Base-by-base conservation (phyloP, 2,329 filamentous ascomycete species). In the Ceratocystis huliohia region DNA sequence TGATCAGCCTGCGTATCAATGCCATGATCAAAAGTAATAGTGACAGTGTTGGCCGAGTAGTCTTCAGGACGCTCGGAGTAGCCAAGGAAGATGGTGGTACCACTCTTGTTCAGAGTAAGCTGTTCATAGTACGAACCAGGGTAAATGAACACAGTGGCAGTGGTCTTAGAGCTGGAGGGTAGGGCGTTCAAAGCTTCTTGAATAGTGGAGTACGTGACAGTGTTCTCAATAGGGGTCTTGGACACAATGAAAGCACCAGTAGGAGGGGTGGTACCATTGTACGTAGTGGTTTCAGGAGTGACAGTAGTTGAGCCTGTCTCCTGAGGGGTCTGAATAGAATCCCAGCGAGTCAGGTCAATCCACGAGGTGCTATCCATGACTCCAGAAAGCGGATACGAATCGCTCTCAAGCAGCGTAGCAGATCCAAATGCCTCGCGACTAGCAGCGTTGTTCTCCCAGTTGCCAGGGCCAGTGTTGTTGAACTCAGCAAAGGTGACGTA, bases 11-110 rank as follows among this genome's bases (percentile, higher is more conserved):
- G 46, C 4, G 0, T 76, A 76, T 66, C 78, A 74, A 76, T 64
- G n/a, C 63, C 63, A 20, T 44, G 63, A 53, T 64, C 48, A 17
- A 57, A 64, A 0, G 76, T 76, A 69, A 82, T 77, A 68, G 79
- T 86, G 30, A 85, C 86, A 37, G 78, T 76, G 74, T 88, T 88
- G 66, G 74, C 74, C 1, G 74, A 70, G 72, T 86, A 87, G n/a
- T 75, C 63, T 0, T 41, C 48, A 2, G 80, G 80, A 68, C 82
- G 77, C 41, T 74, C 72, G 1, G 85, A 86, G 71, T 82, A 81
- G 25, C 86, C 85, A 70, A 84, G 82, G 68, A 85, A 79, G 25
- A 81, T 80, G 45, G 85, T 75, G 22, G 78, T 74, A 1, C 80
- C 76, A 64, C 81, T 78, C 0, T 73, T 72, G 5, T 77, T 73